Evolutionary conservation across 169 alveolate species (phyloP).

Genomic region (Cryptosporidium felis): DNA sequence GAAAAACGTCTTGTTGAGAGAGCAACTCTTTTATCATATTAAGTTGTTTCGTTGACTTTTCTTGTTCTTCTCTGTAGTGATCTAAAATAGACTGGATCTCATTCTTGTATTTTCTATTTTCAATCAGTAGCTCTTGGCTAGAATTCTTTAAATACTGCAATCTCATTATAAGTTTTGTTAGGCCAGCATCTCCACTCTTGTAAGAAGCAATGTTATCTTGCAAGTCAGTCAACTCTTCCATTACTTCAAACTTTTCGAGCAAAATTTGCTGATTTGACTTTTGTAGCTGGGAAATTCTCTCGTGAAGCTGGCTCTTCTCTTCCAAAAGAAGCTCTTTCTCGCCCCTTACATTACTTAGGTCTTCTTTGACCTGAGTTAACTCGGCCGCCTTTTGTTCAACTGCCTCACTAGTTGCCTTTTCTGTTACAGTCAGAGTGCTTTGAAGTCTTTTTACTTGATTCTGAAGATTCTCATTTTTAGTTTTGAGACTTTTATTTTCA

Average conservation of each 20-base stretch:
- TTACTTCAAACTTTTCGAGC: constrained; percentile 43
- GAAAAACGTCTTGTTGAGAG: constrained; percentile 63
- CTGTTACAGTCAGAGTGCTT: constrained; percentile 64
- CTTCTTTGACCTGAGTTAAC: constrained; percentile 55
- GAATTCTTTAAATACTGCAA: constrained; percentile 48
- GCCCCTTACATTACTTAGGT: constrained; percentile 43
- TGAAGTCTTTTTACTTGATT: constrained; percentile 53
- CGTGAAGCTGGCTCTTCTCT: constrained; percentile 37
- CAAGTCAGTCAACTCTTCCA: constrained; percentile 46
- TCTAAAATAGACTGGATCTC: constrained; percentile 52
- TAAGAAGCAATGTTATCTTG: constrained; percentile 49
- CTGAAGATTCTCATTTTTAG: constrained; percentile 40
- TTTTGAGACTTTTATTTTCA: constrained; percentile 31
- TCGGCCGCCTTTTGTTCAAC: constrained; percentile 69
- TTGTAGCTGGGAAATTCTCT: constrained; percentile 6
- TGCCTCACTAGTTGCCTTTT: constrained; percentile 70
- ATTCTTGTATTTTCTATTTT: constrained; percentile 59
- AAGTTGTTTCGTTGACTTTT: constrained; percentile 44
- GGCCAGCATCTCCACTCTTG: constrained; percentile 41
- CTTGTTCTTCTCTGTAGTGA: constrained; percentile 62
- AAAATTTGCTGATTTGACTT: constrained; percentile 13
- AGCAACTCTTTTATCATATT: constrained; percentile 49
- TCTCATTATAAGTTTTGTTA: constrained; percentile 28
- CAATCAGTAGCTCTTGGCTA: constrained; percentile 56
- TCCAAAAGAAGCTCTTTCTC: constrained; percentile 59